Percentiles rank a stretch among this genome's conserved stretches.
phyloP scores from a whole-genome alignment of 1,284 basidiomycete genomes.

The Microstroma glucosiphilum region DNA sequence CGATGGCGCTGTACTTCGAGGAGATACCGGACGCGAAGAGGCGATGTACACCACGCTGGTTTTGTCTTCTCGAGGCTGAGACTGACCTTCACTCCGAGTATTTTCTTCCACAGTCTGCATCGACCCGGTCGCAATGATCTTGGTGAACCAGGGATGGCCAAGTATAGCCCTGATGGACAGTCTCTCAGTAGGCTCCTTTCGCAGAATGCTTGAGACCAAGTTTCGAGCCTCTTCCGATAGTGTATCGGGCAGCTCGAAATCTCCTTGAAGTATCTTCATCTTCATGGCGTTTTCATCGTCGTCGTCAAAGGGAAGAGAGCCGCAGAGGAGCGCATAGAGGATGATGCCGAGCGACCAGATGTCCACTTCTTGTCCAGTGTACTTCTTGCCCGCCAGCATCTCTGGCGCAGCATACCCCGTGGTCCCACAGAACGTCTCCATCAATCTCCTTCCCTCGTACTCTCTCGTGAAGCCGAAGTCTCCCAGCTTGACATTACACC shows the following conservation, averaged over 20 bases:
- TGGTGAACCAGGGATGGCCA: conserved; percentile 76
- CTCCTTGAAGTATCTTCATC: conserved; percentile 74
- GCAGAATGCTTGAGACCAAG: conserved; percentile 71
- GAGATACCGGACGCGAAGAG: too few species aligned
- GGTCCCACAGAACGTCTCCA: conserved; percentile 96
- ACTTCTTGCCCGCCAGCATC: conserved; percentile 82
- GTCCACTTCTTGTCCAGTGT: conserved; percentile 91
- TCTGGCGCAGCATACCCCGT: conserved; percentile 92
- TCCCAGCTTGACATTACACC: conserved; percentile 60
- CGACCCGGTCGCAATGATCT: conserved; percentile 24
- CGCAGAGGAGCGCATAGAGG: conserved; percentile 84
- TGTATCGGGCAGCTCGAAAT: conserved; percentile 71
- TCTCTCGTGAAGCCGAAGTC: conserved; percentile 96
- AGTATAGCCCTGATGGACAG: conserved; percentile 78
- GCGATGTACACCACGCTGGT: too few species aligned
- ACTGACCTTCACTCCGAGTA: background rate
- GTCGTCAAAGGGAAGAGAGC: conserved; percentile 92
- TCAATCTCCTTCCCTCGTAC: conserved; percentile 71
- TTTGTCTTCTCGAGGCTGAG: background rate
- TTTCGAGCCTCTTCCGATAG: conserved; percentile 82
- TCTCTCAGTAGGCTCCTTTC: conserved; percentile 69
- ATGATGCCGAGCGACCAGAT: conserved; percentile 96
- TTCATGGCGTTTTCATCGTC: conserved; percentile 89
- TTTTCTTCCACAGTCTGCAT: conserved; percentile 38
- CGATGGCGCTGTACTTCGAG: too few species aligned